Percentiles rank a stretch among this genome's conserved stretches.
phyloP scores from a whole-genome alignment of 2,329 filamentous ascomycete genomes.

The Dothistroma pini region DNA sequence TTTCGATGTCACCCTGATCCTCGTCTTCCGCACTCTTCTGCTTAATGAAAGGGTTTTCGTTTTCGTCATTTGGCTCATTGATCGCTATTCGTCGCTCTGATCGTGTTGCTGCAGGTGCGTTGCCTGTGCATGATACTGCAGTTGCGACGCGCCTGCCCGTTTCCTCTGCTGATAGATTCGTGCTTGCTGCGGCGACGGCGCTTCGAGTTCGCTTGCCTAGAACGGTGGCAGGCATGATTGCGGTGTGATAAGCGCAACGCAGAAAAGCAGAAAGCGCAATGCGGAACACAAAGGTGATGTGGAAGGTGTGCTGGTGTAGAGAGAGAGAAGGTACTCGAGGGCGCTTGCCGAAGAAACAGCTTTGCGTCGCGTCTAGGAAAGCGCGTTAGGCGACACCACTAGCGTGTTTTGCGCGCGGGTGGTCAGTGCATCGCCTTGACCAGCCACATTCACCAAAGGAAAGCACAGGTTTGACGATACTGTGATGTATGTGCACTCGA shows the following conservation, averaged over 20 bases:
- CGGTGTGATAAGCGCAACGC: constrained; percentile 16
- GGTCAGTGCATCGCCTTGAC: background rate
- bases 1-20: constrained; percentile 37
- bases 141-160: constrained; percentile 14
- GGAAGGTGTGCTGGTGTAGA: constrained; percentile 4
- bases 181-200: constrained; percentile 38
- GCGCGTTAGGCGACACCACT: background rate
- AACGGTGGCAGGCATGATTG: constrained; percentile 33
- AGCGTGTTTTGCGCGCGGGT: background rate
- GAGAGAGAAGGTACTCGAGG: constrained; percentile 5
- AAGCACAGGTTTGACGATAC: background rate
- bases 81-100: constrained; percentile 44
- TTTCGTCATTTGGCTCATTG: constrained; percentile 62
- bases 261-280: constrained; percentile 6
- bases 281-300: background rate
- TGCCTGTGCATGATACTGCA: constrained; percentile 8
- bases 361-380: background rate
- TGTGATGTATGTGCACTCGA: background rate
- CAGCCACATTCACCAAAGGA: background rate
- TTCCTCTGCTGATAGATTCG: constrained; percentile 23
- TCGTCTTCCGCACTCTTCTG: constrained; percentile 45
- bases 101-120: constrained; percentile 32
- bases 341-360: constrained; percentile 3
- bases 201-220: constrained; percentile 48
- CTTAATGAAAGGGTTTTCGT: constrained; percentile 56